phyloP scores from a whole-genome alignment of 2,329 filamentous ascomycete species.

The Thielaviopsis populi region DNA sequence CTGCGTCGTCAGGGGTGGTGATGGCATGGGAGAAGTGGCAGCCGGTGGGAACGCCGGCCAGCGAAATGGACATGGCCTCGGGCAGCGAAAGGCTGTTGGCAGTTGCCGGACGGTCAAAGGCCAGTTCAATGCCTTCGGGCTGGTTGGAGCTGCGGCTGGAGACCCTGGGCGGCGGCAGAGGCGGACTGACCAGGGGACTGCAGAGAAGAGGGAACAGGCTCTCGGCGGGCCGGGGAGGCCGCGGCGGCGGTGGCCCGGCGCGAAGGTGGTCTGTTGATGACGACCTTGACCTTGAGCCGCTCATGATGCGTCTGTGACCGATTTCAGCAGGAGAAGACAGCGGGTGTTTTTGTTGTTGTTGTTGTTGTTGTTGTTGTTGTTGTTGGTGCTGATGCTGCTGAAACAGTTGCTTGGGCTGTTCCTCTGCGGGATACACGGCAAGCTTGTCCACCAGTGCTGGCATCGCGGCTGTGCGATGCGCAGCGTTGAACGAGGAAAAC shows the following conservation, averaged over 20 bases:
- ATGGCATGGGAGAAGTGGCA: constrained; percentile 29
- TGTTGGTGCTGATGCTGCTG: not conserved
- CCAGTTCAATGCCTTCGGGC: constrained; percentile 30
- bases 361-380: not conserved
- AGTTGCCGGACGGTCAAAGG: constrained; percentile 31
- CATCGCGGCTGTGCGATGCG: constrained; percentile 14
- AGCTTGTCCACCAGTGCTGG: constrained; percentile 14
- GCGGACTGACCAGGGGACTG: constrained; percentile 21
- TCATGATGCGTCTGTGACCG: constrained; percentile 27
- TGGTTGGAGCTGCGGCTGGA: constrained; percentile 38
- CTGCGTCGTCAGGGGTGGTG: constrained; percentile 29
- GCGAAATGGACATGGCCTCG: constrained; percentile 25
- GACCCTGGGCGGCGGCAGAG: constrained; percentile 36
- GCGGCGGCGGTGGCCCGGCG: constrained; percentile 33
- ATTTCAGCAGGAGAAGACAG: constrained; percentile 16
- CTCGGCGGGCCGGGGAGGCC: constrained; percentile 30
- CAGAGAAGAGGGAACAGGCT: constrained; percentile 14
- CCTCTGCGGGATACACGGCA: constrained; percentile 3
- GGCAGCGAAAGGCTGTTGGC: constrained; percentile 33
- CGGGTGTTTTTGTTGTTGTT: not conserved
- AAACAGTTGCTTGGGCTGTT: too few relatives aligned
- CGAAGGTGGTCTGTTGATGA: constrained; percentile 31
- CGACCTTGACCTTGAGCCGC: constrained; percentile 26
- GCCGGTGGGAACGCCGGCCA: constrained; percentile 20
- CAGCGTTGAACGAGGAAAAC: constrained; percentile 20